Base-by-base conservation (phyloP, 2,329 filamentous ascomycete species). In the Pseudocercospora musae region DNA sequence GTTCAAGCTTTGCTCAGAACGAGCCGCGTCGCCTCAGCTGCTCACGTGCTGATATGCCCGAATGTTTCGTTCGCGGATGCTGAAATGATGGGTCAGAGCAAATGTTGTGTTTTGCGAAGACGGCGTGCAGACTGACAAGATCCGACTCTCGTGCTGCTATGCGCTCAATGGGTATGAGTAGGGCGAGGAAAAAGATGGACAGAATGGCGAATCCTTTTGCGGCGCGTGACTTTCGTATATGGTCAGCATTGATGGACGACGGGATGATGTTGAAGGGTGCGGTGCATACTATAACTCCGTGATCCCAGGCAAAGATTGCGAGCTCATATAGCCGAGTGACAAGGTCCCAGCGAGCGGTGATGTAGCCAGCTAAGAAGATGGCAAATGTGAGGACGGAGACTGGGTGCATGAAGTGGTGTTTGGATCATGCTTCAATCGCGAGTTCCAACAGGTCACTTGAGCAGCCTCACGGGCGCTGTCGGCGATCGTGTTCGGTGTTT, bases 281-380 rank as follows among this genome's bases (percentile, higher is more conserved):
- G 8, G n/a, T 21, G 18, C 59, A 42, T 81, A 96, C 92, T 76
- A 98, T 90, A 73, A 99, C 95, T 76, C 94, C 92, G 91, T 98
- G 91, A 78, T 98, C 91, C 92, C 93, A 97, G 70, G 96, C 95
- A 78, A 98, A 99, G 69, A 96, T 90, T 70, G 92, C 90, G 73
- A 99, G 87, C 80, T 99, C 94, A 89, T 97, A 96, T 73, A 98
- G 85, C 73, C 93, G 89, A 72, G 94, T 97, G 70, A 97, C 92
- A 67, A 99, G 88, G 80, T 98, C 95, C 93, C 95, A 99, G 84
- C 95, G 90, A 76, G 95, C 95, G 80, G 95, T 99, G 78, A 94
- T 98, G 85, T 99, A 99, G 79, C 95, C 95, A 82, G 95, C 94
- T 85, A 98, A 90, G 83, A 99, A 99, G 82, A 99, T 97, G 81